Base-by-base conservation (phyloP, 345 rosid genomes). In the Zanthoxylum bungeanum region DNA sequence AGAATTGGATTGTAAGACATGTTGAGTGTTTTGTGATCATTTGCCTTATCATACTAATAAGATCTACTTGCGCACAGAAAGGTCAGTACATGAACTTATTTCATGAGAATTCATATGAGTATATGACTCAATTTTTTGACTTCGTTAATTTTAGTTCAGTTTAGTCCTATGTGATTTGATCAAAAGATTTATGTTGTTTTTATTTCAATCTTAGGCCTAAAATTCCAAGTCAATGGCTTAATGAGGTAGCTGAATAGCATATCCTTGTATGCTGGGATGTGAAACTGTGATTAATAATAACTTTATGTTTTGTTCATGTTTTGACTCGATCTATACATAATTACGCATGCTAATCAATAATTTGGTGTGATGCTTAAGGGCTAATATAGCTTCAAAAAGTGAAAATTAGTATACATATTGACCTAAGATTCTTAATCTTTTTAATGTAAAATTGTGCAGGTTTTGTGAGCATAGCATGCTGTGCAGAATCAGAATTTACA, bases 391-490 rank as follows among this genome's bases (percentile, higher is more conserved):
- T 64, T 22, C n/a, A 1, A 49, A 1, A 49, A 57, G 31, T 27
- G 7, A 68, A 19, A 9, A 7, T 11, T 34, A 17, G 36, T 17
- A 40, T 16, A 4, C 49, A 4, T 44, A 2, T 59, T 73, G 71
- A 58, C 28, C 16, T 5, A n/a, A 57, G 16, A 60, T 59, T 51
- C 50, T 27, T 53, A 31, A 19, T 51, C 52, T 40, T 30, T 19
- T 25, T 19, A 49, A 36, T 46, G 50, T 61, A 39, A 52, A 34
- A 51, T 69, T 37, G 11, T 84, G 85, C 86, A 87, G 93, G 71
- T 1, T 80, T 78, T 69, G 34, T 85, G 74, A 85, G 89, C 83
- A 82, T 87, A 75, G 84, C 83, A 67, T 84, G 91, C 77, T 85
- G 93, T 34, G 81, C 85, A 3, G 75, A 61, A 8, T 56, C 81